Evolutionary conservation across 257 asterid species (phyloP).

Genomic region (Craterostigma plantagineum): DNA sequence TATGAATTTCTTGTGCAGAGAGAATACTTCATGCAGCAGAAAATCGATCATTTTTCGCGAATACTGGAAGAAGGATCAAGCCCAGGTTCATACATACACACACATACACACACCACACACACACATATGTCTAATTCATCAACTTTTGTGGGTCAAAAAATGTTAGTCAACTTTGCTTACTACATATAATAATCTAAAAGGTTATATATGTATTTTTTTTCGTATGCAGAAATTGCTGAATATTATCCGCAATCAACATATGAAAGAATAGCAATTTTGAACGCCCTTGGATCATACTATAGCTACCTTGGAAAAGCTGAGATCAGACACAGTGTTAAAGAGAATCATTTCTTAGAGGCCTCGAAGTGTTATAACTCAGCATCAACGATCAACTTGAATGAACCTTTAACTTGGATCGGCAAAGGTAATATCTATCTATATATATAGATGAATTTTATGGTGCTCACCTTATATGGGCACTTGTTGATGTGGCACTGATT

Average conservation of each 20-base stretch:
- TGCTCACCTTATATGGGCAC: too few relatives aligned
- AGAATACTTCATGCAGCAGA: constrained; percentile 97
- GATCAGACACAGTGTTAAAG: constrained; percentile 77
- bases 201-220: constrained; percentile 7
- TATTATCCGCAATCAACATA: constrained; percentile 91
- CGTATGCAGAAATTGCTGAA: constrained; percentile 95
- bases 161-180: too few relatives aligned
- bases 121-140: neutral
- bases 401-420: constrained; percentile 98
- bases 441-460: too few relatives aligned
- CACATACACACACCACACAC: neutral
- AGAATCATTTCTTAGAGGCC: constrained; percentile 75
- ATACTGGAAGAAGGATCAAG: constrained; percentile 97
- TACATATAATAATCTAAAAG: too few relatives aligned
- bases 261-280: constrained; percentile 88
- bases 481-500: too few relatives aligned
- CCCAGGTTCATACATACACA: constrained; percentile 43
- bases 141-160: too few relatives aligned
- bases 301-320: constrained; percentile 85
- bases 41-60: constrained; percentile 72
- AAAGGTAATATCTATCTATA: constrained; percentile 71
- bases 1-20: constrained; percentile 34
- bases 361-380: constrained; percentile 93
- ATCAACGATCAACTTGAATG: constrained; percentile 92
- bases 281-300: constrained; percentile 95